Evolutionary conservation across 352 stramenopile species (phyloP).

Genomic region (Globisporangium paddicum): DNA sequence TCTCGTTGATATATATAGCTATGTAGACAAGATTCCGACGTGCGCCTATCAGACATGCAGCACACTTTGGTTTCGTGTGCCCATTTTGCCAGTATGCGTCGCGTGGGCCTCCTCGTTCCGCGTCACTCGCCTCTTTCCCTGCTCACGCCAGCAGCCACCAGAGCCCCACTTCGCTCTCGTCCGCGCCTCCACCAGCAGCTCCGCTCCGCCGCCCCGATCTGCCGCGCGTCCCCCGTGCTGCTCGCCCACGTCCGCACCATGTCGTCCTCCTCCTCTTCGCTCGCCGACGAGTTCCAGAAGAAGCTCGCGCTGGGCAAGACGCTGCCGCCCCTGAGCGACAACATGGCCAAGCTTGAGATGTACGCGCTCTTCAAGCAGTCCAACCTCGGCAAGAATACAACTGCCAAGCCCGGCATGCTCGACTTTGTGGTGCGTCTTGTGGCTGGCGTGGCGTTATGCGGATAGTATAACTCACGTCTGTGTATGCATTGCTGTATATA

Average conservation of each 20-base stretch:
- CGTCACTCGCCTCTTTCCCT: too few relatives aligned
- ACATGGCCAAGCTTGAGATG: conserved; percentile 73
- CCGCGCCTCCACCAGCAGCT: background rate
- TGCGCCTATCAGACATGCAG: too few relatives aligned
- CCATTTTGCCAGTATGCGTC: too few relatives aligned
- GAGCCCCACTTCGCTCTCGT: background rate
- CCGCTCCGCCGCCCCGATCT: background rate
- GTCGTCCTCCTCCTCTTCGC: conserved; percentile 17
- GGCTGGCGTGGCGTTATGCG: too few relatives aligned
- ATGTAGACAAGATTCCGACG: too few relatives aligned
- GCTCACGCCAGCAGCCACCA: background rate
- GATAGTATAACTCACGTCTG: too few relatives aligned
- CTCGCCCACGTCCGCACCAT: background rate
- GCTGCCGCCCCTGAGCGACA: conserved; percentile 65
- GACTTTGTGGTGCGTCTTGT: conserved; percentile 61
- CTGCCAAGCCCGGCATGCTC: conserved; percentile 65
- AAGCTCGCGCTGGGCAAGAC: conserved; percentile 68
- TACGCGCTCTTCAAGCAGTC: conserved; percentile 86
- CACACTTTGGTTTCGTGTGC: too few relatives aligned
- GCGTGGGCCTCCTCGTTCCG: too few relatives aligned
- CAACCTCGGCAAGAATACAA: conserved; percentile 54
- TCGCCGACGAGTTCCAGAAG: conserved; percentile 43
- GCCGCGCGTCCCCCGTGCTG: background rate
- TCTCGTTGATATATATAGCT: too few relatives aligned
- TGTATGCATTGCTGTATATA: too few relatives aligned